Conservation (phyloP, 805 yeast species). For the Metschnikowia vanudenii region DNA sequence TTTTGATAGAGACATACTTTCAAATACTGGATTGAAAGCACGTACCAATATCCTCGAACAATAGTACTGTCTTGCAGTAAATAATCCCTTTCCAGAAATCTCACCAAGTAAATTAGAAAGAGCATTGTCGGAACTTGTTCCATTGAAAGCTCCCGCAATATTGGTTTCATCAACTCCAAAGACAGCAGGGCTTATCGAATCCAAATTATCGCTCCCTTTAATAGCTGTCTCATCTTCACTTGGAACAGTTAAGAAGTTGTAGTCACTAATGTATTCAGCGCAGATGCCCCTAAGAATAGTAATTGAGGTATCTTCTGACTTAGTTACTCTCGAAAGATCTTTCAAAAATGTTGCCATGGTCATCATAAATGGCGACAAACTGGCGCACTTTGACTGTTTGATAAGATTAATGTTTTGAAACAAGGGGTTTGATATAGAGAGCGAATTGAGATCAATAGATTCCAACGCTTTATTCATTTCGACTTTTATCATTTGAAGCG, state of each 20-base stretch:
- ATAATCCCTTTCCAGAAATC: constrained; percentile 16
- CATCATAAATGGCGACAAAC: constrained; percentile 10
- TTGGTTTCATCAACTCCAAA: neutral
- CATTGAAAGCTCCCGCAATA: constrained; percentile 7
- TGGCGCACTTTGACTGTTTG: neutral
- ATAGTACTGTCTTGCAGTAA: constrained; percentile 14
- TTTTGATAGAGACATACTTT: constrained; percentile 18
- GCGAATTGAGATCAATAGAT: constrained; percentile 19
- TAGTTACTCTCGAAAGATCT: neutral
- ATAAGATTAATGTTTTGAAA: constrained; percentile 40
- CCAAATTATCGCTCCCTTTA: neutral
- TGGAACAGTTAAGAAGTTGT: constrained; percentile 7
- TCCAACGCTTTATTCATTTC: constrained; percentile 14
- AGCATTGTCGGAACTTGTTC: neutral
- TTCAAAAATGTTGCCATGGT: constrained; percentile 19
- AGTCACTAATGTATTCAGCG: constrained; percentile 11
- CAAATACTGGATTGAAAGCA: constrained; percentile 30
- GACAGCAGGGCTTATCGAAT: neutral
- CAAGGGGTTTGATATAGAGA: constrained; percentile 50
- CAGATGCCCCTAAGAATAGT: constrained; percentile 3
- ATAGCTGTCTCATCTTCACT: neutral
- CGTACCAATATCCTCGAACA: constrained; percentile 26
- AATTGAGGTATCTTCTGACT: neutral
- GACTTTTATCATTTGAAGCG: constrained; percentile 27
- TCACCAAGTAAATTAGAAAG: neutral